These are phyloP conservation scores for Piper betle DNA, from an alignment of 164 flowering plant genomes.

Conservation along the genomic window DNA sequence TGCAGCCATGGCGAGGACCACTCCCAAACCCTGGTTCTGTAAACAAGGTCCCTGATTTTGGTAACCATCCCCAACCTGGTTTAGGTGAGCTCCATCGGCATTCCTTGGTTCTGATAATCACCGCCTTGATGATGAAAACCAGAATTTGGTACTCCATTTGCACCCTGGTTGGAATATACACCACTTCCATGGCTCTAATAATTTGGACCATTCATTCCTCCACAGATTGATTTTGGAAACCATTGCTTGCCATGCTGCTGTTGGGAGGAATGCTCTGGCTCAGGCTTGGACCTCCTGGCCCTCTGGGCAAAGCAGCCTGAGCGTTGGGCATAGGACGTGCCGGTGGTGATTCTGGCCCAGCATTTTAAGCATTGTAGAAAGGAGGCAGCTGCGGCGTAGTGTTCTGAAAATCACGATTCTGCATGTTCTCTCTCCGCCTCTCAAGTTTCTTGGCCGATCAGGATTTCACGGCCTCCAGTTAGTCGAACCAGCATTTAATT, in stretches of 20 bases:
- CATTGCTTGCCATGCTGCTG: not conserved
- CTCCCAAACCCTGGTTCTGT: not conserved
- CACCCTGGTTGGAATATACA: not conserved
- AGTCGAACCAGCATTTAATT: too few relatives aligned
- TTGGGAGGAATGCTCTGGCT: constrained; percentile 3
- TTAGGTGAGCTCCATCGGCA: not conserved
- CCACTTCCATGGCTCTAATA: too few relatives aligned
- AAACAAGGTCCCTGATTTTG: not conserved
- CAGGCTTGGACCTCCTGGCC: too few relatives aligned
- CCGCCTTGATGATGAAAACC: not conserved
- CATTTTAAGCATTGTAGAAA: too few relatives aligned
- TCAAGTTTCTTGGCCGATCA: constrained; percentile 17
- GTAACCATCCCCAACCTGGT: not conserved
- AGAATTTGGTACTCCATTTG: not conserved
- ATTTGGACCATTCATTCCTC: not conserved
- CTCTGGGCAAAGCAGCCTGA: not conserved
- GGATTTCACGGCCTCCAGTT: constrained; percentile 17
- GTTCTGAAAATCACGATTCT: constrained; percentile 11
- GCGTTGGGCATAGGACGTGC: constrained; percentile 5
- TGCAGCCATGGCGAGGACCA: too few relatives aligned
- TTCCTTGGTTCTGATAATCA: not conserved
- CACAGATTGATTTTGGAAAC: not conserved
- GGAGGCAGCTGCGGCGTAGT: constrained; percentile 5
- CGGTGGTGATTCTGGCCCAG: too few relatives aligned
- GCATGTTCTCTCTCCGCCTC: constrained; percentile 18